A percentile compares a stretch with the other conserved stretches of the same genome.
Evolutionary conservation across 2,329 filamentous ascomycete species (phyloP).

Genomic region (Monosporascus cannonballus): DNA sequence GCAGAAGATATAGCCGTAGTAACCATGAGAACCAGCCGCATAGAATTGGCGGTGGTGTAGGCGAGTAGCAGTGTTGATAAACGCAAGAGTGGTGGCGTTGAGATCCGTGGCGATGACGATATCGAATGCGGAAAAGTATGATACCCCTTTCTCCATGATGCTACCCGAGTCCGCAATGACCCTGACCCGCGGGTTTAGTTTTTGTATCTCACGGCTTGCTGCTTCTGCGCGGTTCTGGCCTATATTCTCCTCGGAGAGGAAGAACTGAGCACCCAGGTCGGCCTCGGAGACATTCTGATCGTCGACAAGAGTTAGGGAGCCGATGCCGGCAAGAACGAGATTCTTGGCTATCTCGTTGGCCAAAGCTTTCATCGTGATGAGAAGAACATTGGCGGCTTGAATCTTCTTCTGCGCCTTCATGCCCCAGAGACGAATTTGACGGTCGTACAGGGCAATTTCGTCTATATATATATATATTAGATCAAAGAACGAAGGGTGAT

Average conservation of each 20-base stretch:
- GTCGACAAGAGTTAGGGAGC: constrained; percentile 84
- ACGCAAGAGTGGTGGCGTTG: constrained; percentile 64
- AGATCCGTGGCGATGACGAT: constrained; percentile 88
- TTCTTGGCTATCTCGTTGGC: constrained; percentile 97
- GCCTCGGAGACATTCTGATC: constrained; percentile 67
- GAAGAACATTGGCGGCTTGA: constrained; percentile 79
- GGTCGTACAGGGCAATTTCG: constrained; percentile 94
- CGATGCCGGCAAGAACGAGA: constrained; percentile 87
- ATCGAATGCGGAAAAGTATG: constrained; percentile 75
- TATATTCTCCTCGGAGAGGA: constrained; percentile 63
- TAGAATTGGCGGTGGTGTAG: constrained; percentile 79
- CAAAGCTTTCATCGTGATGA: constrained; percentile 81
- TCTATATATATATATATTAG: constrained; percentile 44
- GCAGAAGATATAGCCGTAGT: constrained; percentile 93
- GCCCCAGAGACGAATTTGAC: constrained; percentile 95
- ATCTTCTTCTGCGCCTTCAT: constrained; percentile 92
- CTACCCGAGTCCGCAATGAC: constrained; percentile 65
- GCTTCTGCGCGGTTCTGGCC: constrained; percentile 83
- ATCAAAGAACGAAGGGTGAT: constrained; percentile 1
- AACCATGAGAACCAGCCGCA: constrained; percentile 76
- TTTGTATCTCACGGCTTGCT: constrained; percentile 69
- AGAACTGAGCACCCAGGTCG: constrained; percentile 79
- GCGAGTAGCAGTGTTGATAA: constrained; percentile 82
- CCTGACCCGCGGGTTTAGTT: constrained; percentile 82
- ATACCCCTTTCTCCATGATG: constrained; percentile 60